Evolutionary conservation across 495 filamentous ascomycete genomes (phyloP).

Genomic region (Jackrogersella minutella): DNA sequence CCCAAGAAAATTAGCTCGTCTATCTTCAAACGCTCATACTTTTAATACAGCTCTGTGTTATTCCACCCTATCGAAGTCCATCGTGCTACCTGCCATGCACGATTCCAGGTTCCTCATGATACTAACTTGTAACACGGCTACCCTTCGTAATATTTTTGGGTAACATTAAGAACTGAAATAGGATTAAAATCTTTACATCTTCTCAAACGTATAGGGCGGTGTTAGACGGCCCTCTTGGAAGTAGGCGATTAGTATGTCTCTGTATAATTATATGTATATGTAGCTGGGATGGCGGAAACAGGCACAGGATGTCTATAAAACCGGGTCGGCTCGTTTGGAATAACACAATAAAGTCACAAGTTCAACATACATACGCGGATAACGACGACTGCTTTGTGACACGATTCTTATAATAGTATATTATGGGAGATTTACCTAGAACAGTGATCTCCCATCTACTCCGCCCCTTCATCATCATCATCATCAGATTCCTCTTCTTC

Average conservation of each 20-base stretch:
- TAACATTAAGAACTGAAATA: background rate
- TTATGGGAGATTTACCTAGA: background rate
- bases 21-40: slow-evolving; percentile 37
- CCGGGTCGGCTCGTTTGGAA: no score
- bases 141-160: background rate
- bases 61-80: background rate
- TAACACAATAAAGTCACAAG: background rate
- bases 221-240: no score
- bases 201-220: no score
- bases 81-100: slow-evolving; percentile 6
- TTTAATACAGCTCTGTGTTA: slow-evolving; percentile 30
- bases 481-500: slow-evolving; percentile 39
- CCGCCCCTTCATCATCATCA: slow-evolving; percentile 15
- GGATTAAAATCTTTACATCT: no score
- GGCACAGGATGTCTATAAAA: no score
- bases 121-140: background rate
- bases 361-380: background rate
- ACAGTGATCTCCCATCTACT: background rate
- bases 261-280: no score
- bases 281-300: no score
- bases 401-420: slow-evolving; percentile 3
- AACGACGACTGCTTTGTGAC: background rate
- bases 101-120: background rate
- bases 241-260: no score
- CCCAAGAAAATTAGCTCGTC: slow-evolving; percentile 29